A percentile compares a stretch with the other conserved stretches of the same genome.
phyloP scores from a whole-genome alignment of 441 rosid species.

The Gossypium gossypioides region DNA sequence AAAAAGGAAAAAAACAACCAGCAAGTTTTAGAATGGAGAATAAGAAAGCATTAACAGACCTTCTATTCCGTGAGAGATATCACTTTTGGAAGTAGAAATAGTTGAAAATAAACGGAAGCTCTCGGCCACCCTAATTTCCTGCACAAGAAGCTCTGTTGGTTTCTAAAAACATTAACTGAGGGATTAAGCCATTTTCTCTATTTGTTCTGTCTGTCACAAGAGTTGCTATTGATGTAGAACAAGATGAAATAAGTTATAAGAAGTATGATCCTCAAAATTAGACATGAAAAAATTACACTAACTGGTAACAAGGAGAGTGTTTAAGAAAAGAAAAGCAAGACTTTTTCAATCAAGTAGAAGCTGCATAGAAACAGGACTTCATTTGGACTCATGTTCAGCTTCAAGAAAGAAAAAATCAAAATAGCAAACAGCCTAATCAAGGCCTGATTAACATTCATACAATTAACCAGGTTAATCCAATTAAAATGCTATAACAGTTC shows the following conservation, averaged over 20 bases:
- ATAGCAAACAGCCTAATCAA: neutral
- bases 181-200: neutral
- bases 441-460: neutral
- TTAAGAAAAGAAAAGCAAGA: neutral
- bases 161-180: neutral
- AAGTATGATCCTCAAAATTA: neutral
- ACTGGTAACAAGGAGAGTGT: neutral
- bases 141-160: slow-evolving; percentile 14
- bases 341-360: neutral
- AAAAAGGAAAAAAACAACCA: neutral
- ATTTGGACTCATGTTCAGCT: neutral
- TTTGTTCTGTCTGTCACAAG: neutral
- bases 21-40: neutral
- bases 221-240: neutral
- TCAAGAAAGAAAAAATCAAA: neutral
- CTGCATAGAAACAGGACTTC: neutral
- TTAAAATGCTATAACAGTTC: neutral
- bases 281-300: neutral
- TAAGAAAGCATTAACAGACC: slow-evolving; percentile 30
- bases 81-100: slow-evolving; percentile 58
- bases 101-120: slow-evolving; percentile 83
- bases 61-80: slow-evolving; percentile 36
- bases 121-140: slow-evolving; percentile 81
- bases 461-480: neutral
- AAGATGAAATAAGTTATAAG: neutral